Percentiles rank a stretch among this genome's conserved stretches.
phyloP scores from a whole-genome alignment of 169 alveolate genomes.

The Cytauxzoon felis region DNA sequence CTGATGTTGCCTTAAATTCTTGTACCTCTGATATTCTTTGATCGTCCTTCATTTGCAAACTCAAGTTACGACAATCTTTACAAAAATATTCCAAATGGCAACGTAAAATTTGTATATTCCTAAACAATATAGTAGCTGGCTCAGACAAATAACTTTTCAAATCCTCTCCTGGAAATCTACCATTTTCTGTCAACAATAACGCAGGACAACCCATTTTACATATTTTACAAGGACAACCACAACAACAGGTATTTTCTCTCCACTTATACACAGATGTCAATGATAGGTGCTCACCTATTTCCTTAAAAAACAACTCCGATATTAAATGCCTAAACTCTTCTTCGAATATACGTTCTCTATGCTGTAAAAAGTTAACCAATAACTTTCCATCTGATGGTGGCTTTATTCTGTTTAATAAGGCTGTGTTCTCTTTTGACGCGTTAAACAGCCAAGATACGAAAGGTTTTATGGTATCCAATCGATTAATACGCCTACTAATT shows the following conservation, averaged over 20 bases:
- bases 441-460: slow-evolving; percentile 48
- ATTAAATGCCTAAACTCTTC: slow-evolving; percentile 58
- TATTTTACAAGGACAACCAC: slow-evolving; percentile 48
- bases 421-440: slow-evolving; percentile 61
- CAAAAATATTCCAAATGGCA: slow-evolving; percentile 64
- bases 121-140: slow-evolving; percentile 58
- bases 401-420: slow-evolving; percentile 33
- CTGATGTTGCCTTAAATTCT: slow-evolving; percentile 58
- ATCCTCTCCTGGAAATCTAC: slow-evolving; percentile 60
- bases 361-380: slow-evolving; percentile 51
- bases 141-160: slow-evolving; percentile 32
- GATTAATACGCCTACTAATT: slow-evolving; percentile 46
- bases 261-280: slow-evolving; percentile 29
- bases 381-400: slow-evolving; percentile 43
- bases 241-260: slow-evolving; percentile 35
- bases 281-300: slow-evolving; percentile 55
- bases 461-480: slow-evolving; percentile 42
- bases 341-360: slow-evolving; percentile 53
- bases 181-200: slow-evolving; percentile 50
- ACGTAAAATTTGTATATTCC: slow-evolving; percentile 57
- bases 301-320: slow-evolving; percentile 49
- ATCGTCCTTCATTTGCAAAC: slow-evolving; percentile 29
- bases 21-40: slow-evolving; percentile 21
- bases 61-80: slow-evolving; percentile 59
- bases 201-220: slow-evolving; percentile 47